These are phyloP conservation scores for Inga laurina DNA, from an alignment of 306 rosid species.

Conservation along the genomic window DNA sequence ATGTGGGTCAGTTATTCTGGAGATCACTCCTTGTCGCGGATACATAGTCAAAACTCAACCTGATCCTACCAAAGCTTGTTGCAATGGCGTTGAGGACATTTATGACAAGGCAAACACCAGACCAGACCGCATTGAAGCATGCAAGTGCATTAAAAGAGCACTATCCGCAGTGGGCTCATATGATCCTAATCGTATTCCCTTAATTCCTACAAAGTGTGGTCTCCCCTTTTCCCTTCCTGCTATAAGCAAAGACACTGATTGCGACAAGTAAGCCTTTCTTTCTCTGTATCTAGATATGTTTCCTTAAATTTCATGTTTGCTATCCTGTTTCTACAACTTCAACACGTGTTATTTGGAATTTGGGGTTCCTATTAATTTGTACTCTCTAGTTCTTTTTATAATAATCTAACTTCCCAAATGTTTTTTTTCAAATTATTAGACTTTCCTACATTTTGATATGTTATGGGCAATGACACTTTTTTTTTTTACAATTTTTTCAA, in stretches of 20 bases:
- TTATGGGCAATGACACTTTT: too few species aligned
- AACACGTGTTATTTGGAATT: too few species aligned
- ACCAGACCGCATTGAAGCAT: neutral
- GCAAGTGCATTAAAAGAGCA: constrained; percentile 31
- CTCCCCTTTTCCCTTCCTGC: constrained; percentile 24
- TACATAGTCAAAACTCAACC: neutral
- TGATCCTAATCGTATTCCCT: constrained; percentile 23
- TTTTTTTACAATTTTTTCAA: too few species aligned
- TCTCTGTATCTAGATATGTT: neutral
- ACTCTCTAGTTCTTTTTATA: too few species aligned
- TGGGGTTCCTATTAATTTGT: too few species aligned
- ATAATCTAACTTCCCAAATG: too few species aligned
- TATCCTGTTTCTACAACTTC: neutral
- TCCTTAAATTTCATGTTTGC: neutral
- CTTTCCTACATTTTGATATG: too few species aligned
- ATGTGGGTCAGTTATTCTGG: neutral
- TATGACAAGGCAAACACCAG: neutral
- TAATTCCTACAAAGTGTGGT: constrained; percentile 15
- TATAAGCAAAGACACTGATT: constrained; percentile 17
- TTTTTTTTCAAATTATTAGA: too few species aligned
- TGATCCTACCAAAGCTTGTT: constrained; percentile 14
- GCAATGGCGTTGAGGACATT: constrained; percentile 16
- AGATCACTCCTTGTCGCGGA: neutral
- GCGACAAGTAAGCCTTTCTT: neutral
- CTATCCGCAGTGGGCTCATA: neutral